Evolutionary conservation across 345 rosid species (phyloP), one percentile per base, ranked within the genome.

Genomic region (Populus alba): DNA sequence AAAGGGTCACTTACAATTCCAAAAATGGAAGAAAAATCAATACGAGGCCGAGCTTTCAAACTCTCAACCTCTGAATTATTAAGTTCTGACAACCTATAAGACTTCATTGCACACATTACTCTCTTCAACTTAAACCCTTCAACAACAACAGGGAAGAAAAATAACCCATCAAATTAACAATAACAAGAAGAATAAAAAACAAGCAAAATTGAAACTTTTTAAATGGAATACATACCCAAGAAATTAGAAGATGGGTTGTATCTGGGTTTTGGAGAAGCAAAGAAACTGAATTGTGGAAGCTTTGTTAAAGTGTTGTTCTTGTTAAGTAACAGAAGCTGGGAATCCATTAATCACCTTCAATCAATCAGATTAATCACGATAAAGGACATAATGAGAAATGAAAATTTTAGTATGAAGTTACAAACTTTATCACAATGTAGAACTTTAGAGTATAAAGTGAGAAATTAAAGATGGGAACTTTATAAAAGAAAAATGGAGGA

Each of bases 11-110:
- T 82, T 57, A 94, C 97, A 69, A 69, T 77, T 66, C 71, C 73
- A 72, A 93, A 95, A 78, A 93, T 93, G 12, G 94, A 93, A 38
- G 92, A 84, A 85, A 92, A 93, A 82, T 95, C 94, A 38, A 92
- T 92, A n/a, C 90, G 89, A 75, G 97, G 94, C 23, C 92, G 94
- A 72, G 95, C 85, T 84, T 93, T 95, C 72, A 95, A 70, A 79
- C 81, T 81, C 7, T 91, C 80, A 51, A 92, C 84, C 88, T 95
- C 86, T 7, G 77, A 49, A 43, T 62, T 86, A 72, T 75, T 86
- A 69, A 95, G 96, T 51, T 95, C 90, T 4, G 91, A 87, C 75
- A 95, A 86, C 80, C 77, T 83, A 31, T 92, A 91, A 5, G 96
- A 91, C 89, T 92, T 93, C 98, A 95, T 95, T 5, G 94, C 82